A percentile compares a stretch with the other conserved stretches of the same genome.
phyloP scores from a whole-genome alignment of 345 rosid species.

The Toxicodendron radicans region DNA sequence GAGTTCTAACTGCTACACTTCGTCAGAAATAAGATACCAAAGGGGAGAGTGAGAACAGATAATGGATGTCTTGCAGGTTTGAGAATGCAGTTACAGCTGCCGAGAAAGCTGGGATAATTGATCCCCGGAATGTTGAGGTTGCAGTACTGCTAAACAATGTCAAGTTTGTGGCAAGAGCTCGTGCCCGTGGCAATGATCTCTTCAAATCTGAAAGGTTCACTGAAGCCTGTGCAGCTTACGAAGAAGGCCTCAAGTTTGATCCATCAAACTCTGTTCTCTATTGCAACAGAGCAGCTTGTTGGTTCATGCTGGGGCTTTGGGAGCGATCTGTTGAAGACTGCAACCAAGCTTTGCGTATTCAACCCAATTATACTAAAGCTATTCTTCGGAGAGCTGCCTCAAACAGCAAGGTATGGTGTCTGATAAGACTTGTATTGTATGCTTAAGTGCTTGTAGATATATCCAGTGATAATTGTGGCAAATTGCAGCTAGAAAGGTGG shows the following conservation, averaged over 20 bases:
- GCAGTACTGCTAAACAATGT: constrained; percentile 61
- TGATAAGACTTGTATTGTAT: constrained; percentile 7
- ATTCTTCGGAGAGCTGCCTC: constrained; percentile 88
- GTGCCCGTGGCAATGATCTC: constrained; percentile 84
- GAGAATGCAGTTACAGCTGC: constrained; percentile 77
- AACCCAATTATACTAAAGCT: constrained; percentile 77
- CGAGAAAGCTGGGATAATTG: constrained; percentile 75
- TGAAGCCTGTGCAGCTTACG: constrained; percentile 91
- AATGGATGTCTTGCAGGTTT: constrained; percentile 79
- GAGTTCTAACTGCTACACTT: constrained; percentile 30
- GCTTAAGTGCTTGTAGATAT: not conserved
- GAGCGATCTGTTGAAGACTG: constrained; percentile 82
- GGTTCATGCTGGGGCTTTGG: constrained; percentile 82
- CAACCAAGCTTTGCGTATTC: constrained; percentile 64
- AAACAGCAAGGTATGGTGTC: constrained; percentile 60
- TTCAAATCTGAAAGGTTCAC: constrained; percentile 94
- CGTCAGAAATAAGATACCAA: constrained; percentile 12
- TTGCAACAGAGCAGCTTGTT: constrained; percentile 91
- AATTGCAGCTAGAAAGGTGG: constrained; percentile 82
- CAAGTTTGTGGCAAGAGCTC: constrained; percentile 64
- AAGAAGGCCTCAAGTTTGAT: constrained; percentile 84
- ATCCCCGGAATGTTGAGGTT: constrained; percentile 70
- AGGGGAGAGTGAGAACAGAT: constrained; percentile 37
- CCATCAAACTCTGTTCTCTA: constrained; percentile 78
- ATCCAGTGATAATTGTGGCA: constrained; percentile 15